Base-by-base conservation (phyloP, 768 basidiomycete species). In the Porphyrellus cyaneotinctus region DNA sequence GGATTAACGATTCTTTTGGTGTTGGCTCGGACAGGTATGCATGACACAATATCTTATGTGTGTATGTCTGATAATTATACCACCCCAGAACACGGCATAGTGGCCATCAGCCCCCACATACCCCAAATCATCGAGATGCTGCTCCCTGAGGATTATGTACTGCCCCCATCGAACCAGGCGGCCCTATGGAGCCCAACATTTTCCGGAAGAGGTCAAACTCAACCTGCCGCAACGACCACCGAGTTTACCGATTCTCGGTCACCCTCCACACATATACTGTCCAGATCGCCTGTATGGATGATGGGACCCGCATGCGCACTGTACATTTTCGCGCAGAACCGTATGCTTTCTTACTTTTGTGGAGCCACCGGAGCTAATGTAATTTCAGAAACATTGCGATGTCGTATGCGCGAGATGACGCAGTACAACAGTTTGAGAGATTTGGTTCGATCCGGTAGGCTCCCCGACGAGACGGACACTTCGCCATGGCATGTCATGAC, bases 291-390 rank as follows among this genome's bases (percentile, higher is more conserved):
- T 50, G 60, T 64, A 5, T 49, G 48, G 56, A 59, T 65, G 62
- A 12, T 65, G 52, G 64, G 64, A 30, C 62, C 64, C 5, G 56
- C 64, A 18, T 65, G 57, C 26, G 64, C 64, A 12, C 28, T 65
- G 35, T 57, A 59, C 7, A 57, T 51, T 10, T 46, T 65, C 18
- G 60, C 60, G 7, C 59, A 53, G 31, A 45, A 54, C 23, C 12
- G 64, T 11, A 45, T 28, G 9, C 9, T 28, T 28, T 28, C 26
- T 28, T 18, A 6, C 36, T 18, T n/a, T n/a, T n/a, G n/a, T n/a
- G n/a, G n/a, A n/a, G n/a, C n/a, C n/a, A n/a, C n/a, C n/a, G n/a
- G n/a, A n/a, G n/a, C n/a, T n/a, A n/a, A n/a, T n/a, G n/a, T n/a
- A n/a, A 33, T 18, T 28, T 13, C 41, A 64, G 63, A 56, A 43